Conservation (phyloP, 345 rosid genomes). For the Pelargonium nanum region DNA sequence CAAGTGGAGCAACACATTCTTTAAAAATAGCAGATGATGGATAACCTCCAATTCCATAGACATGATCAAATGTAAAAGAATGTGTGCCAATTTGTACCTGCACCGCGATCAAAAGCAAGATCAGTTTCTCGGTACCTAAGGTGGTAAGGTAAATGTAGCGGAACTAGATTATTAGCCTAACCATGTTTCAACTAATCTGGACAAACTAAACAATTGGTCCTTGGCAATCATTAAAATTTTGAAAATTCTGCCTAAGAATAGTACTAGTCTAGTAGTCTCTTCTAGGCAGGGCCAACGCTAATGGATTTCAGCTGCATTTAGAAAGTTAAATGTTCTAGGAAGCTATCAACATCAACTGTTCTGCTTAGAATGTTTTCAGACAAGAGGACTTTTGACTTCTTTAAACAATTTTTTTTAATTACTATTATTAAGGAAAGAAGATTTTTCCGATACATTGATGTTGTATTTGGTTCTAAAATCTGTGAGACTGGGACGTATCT, state of each 20-base stretch:
- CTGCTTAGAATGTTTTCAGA: no score
- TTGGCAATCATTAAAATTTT: no score
- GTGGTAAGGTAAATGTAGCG: no score
- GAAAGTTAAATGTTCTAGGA: no score
- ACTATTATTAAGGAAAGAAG: no score
- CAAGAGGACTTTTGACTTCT: not conserved
- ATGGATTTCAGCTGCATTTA: no score
- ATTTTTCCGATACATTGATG: not conserved
- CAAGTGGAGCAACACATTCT: conserved; percentile 64
- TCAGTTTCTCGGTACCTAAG: not conserved
- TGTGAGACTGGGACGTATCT: no score
- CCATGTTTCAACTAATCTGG: not conserved
- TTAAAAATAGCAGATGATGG: conserved; percentile 50
- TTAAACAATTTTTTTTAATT: not conserved
- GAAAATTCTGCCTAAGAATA: no score
- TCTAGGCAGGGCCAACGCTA: no score
- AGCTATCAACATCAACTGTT: no score
- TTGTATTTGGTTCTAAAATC: not conserved
- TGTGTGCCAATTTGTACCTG: conserved; percentile 75
- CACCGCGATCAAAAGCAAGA: conserved; percentile 11
- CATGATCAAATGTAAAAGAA: conserved; percentile 71
- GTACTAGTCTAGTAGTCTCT: no score
- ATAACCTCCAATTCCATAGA: conserved; percentile 58
- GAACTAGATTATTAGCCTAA: not conserved
- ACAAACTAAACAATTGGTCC: not conserved